Evolutionary conservation across 2,329 filamentous ascomycete genomes (phyloP), one percentile per base, ranked within the genome.

Genomic region (Elsinoe australis): DNA sequence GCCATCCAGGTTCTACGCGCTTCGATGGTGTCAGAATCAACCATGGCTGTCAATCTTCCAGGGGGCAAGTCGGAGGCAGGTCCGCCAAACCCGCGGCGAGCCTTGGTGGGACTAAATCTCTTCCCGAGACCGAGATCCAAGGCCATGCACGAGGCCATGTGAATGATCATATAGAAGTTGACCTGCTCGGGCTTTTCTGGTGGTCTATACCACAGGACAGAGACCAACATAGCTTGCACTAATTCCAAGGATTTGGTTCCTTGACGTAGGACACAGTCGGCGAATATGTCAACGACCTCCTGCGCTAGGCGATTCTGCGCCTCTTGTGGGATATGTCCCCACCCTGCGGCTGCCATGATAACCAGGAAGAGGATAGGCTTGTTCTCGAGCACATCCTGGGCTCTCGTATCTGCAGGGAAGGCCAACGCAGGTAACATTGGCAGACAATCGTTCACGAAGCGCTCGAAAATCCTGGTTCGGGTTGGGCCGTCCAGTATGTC

Each of bases 91-190:
- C 57, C 65, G 62, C 53, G 56, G 54, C 56, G 61, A 12, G 57
- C 57, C 49, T 58, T 63, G 54, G 15, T 61, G 53, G 67, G n/a
- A 56, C 69, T 60, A 53, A 64, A 63, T 54, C 72, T 70, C 53
- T 78, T 76, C 12, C 82, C 85, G 5, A 94, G 75, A 0, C 87
- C 87, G 26, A 94, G 75, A 56, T 94, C 87, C 48, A 94, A 80
- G 19, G 83, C 83, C 81, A 94, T 86, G 56, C 87, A 76, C 39
- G 82, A 82, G 2, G 85, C 83, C 59, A 87, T 79, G 62, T 94
- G 86, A 36, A 87, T 80, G 55, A 92, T 75, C 67, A 90, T 85
- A 67, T 92, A 94, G 63, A 92, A 94, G 61, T 92, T 92, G 59
- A 90, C 78, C 66, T 92, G 84, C 59, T 94, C 86, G 51, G 85